Evolutionary conservation across 2,329 filamentous ascomycete species (phyloP), one percentile per base, ranked within the genome.

Genomic region (Thelonectria blattea): DNA sequence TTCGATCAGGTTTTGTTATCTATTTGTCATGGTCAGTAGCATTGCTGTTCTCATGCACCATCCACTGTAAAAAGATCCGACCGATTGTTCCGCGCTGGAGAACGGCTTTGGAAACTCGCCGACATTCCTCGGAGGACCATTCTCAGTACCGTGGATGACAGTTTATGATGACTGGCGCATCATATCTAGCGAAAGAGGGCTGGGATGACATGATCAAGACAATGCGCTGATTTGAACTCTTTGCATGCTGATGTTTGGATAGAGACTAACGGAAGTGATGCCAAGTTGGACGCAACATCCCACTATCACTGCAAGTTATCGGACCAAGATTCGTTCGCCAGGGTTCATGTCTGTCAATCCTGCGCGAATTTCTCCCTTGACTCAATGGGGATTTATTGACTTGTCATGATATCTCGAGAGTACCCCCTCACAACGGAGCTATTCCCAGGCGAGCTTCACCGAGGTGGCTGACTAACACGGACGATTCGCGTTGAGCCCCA

Each of bases 361-460:
- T 15, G 34, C 34, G 15, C 12, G 34, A 37, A 14, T 37, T 34
- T 37, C 5, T 37, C 15, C 15, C 15, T 37, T 37, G 12, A 37
- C 12, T 37, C 34, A 15, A 37, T 15, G 15, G 15, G 34, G 34
- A 8, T 37, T 34, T 37, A 37, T 37, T 37, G 12, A 34, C 10
- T 14, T 37, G 34, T 37, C 34, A 37, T 37, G 34, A 37, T 37
- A 15, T 6, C 22, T 24, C 6, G 22, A 24, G n/a, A n/a, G n/a
- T 37, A 8, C 11, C 15, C 17, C n/a, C n/a, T n/a, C n/a, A n/a
- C 50, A 15, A 18, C 30, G 22, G 52, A 51, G 46, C 65, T 63
- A 67, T 60, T 53, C 65, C 64, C 32, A 70, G 66, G 63, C 47
- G 50, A 69, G 68, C 41, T 60, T 71, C 68, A 71, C 68, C 68